phyloP scores from a whole-genome alignment of 768 basidiomycete genomes.

The Floccularia luteovirens region DNA sequence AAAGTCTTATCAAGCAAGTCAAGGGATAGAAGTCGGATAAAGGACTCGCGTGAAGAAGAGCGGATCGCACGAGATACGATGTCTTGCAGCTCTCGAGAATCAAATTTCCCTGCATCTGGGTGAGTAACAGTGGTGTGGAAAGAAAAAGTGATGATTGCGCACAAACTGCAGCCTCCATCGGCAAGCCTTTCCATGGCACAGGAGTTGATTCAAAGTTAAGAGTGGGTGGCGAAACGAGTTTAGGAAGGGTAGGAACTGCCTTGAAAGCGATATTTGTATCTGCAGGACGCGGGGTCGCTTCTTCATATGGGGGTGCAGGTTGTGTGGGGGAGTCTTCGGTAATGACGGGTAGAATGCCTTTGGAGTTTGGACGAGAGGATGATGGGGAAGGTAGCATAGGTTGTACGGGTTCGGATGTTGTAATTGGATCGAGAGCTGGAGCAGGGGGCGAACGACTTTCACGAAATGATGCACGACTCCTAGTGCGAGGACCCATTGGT shows the following conservation, averaged over 20 bases:
- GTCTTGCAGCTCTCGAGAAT: constrained; percentile 53
- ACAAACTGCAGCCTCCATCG: constrained; percentile 62
- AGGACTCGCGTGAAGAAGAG: constrained; percentile 58
- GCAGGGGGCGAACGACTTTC: constrained; percentile 10
- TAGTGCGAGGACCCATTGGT: constrained; percentile 19
- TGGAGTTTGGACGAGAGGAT: background rate
- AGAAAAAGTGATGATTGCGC: constrained; percentile 12
- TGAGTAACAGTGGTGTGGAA: constrained; percentile 4
- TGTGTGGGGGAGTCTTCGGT: constrained; percentile 7
- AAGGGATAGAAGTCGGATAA: constrained; percentile 60
- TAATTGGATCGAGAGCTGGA: constrained; percentile 5
- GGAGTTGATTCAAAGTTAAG: constrained; percentile 50
- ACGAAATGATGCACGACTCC: constrained; percentile 12
- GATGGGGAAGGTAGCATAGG: constrained; percentile 8
- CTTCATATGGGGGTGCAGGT: constrained; percentile 7
- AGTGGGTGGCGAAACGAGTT: constrained; percentile 39
- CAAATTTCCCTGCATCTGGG: constrained; percentile 42
- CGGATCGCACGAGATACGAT: constrained; percentile 70
- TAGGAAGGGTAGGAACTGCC: constrained; percentile 14
- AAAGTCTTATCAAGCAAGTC: constrained; percentile 55
- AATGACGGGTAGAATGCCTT: constrained; percentile 7
- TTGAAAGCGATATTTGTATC: constrained; percentile 2
- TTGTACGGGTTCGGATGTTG: constrained; percentile 4
- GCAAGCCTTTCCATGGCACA: constrained; percentile 61
- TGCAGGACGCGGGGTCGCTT: constrained; percentile 7